Base-by-base conservation (phyloP, 208 protist genomes). In the Wallacemonas sp. region DNA sequence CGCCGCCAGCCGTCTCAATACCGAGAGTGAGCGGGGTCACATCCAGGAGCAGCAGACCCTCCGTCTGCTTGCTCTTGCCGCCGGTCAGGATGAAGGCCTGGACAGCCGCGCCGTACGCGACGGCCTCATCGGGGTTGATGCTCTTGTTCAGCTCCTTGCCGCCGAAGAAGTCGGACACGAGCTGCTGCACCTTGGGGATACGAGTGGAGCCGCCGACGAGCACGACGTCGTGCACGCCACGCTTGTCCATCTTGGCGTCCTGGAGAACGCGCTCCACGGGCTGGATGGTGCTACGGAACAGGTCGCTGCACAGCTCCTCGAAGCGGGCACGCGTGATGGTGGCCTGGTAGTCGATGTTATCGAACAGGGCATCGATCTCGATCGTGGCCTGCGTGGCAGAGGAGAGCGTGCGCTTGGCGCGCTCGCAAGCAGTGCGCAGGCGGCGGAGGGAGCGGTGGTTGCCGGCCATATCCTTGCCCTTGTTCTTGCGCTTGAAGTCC, bases 121-220 rank as follows among this genome's bases (percentile, higher is more conserved):
- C 98, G 30, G 98, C 98, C 85, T 99, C 98, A 80, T 99, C 98
- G 62, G 97, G 98, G 82, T 99, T 99, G 88, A 99, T 98, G 12
- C 74, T 85, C 76, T 94, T 95, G 83, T 90, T 95, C 30, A 93
- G 93, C 72, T 99, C 95, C 84, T 98, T 99, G 42, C 93, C 92
- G 70, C 97, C 91, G 83, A 99, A 99, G 83, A 97, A 99, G 46
- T 99, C 92, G 55, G 89, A 91, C 62, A 99, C 75, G 4, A 99
- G 77, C 65, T 96, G 45, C 84, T 98, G 96, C 33, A 99, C 84
- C 81, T 99, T 99, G 73, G 98, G 98, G 78, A 99, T 98, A 70
- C 97, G 91, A 11, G 97, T 88, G 22, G 82, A 90, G 47, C 95
- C 96, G 62, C 97, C 97, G 27, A 98, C 97, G 1, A 99, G 83